Base-by-base conservation (phyloP, 208 protist genomes). In the Tritrichomonas musculus region DNA sequence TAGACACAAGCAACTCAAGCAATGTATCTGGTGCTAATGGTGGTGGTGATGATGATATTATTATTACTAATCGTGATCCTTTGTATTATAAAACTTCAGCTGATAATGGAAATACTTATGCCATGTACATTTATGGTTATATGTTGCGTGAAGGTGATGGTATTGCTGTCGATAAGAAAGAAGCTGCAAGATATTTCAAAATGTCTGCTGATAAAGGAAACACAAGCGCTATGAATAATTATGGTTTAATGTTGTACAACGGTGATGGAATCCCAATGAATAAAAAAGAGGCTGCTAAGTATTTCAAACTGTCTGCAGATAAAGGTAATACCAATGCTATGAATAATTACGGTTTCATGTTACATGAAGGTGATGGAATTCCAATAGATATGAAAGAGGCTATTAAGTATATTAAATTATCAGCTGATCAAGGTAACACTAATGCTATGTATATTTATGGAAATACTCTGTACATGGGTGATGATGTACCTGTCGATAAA, bases 171-270 rank as follows among this genome's bases (percentile, higher is more conserved):
- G 50, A 82, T 41, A 44, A 75, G 33, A 44, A 92, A n/a, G n/a
- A n/a, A n/a, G n/a, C n/a, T n/a, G n/a, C n/a, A n/a, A n/a, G n/a
- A n/a, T n/a, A n/a, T n/a, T n/a, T n/a, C n/a, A n/a, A n/a, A n/a
- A n/a, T n/a, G n/a, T n/a, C n/a, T n/a, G n/a, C n/a, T n/a, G n/a
- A 92, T 17, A 50, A 92, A 36, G 77, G 77, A 20, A 92, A 92
- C 44, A 92, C 44, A 17, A 33, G 36, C 47, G n/a, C 77, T n/a
- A 13, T 64, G 3, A 92, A 50, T 44, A 50, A 92, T 22, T 11
- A 53, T 0, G 73, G 41, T 3, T n/a, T 50, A 36, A 82, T 82
- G 73, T 53, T 33, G 9, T 9, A 36, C 9, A 82, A 82, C 25
- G 73, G 73, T 0, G n/a, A 20, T 17, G 77, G 41, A n/a, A 8